Evolutionary conservation across 768 basidiomycete species (phyloP).

Genomic region (Termitomyces sp.): DNA sequence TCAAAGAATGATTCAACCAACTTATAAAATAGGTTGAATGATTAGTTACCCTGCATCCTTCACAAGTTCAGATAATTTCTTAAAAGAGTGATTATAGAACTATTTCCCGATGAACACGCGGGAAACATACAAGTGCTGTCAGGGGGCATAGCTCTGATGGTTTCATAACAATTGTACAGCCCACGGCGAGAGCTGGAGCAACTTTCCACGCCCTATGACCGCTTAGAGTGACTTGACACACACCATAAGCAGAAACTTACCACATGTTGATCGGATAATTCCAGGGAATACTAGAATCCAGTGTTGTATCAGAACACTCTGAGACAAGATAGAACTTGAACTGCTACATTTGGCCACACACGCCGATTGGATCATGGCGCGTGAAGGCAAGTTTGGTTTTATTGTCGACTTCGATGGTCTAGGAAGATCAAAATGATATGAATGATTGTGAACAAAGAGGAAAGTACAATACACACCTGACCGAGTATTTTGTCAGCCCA

Average conservation of each 20-base stretch:
- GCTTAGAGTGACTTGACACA: background rate
- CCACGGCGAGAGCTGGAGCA: constrained; percentile 85
- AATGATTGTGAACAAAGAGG: background rate
- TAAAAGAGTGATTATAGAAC: constrained; percentile 4
- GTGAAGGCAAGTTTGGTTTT: constrained; percentile 81
- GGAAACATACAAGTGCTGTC: constrained; percentile 61
- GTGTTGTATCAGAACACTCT: background rate
- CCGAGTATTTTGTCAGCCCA: constrained; percentile 95
- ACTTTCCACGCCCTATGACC: constrained; percentile 78
- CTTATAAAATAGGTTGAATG: background rate
- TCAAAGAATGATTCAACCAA: background rate
- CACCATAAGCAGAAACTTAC: constrained; percentile 28
- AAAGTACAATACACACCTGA: constrained; percentile 45
- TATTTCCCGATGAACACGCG: background rate
- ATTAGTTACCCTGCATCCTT: constrained; percentile 71
- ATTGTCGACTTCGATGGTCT: constrained; percentile 80
- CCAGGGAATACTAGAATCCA: constrained; percentile 69
- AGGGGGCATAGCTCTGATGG: constrained; percentile 85
- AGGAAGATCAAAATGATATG: constrained; percentile 3
- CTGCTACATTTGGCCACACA: constrained; percentile 83
- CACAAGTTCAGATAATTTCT: constrained; percentile 81
- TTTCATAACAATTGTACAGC: constrained; percentile 94
- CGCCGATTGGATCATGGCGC: constrained; percentile 87
- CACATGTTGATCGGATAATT: constrained; percentile 90
- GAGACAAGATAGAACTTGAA: background rate